phyloP scores from a whole-genome alignment of 148 eudicot species.

The Tetragonia tetragonoides region DNA sequence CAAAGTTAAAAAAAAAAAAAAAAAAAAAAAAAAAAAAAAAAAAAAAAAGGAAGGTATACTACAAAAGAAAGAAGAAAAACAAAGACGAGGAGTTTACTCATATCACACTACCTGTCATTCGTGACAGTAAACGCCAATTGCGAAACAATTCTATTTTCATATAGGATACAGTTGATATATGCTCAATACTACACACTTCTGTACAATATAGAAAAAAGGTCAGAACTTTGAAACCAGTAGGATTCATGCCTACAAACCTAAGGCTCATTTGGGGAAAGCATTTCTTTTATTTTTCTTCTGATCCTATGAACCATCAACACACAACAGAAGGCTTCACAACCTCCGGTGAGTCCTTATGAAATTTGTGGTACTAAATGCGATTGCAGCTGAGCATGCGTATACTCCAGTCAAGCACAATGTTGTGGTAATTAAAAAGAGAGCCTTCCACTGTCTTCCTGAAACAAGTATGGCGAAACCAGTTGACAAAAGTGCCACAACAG shows the following conservation, averaged over 20 bases:
- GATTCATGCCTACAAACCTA: neutral
- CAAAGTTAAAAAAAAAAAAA: no score
- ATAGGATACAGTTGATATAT: neutral
- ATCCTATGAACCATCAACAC: neutral
- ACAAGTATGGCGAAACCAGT: constrained; percentile 68
- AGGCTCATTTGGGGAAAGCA: neutral
- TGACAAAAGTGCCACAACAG: constrained; percentile 49
- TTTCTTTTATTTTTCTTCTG: neutral
- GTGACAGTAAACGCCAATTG: neutral
- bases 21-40: no score
- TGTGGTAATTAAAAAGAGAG: constrained; percentile 49
- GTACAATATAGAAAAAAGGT: neutral
- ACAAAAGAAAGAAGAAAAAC: no score
- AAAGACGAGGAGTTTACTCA: no score
- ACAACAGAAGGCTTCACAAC: constrained; percentile 32
- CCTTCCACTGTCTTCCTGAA: constrained; percentile 80
- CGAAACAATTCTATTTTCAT: neutral
- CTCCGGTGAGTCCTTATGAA: constrained; percentile 91
- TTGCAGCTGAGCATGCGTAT: constrained; percentile 62
- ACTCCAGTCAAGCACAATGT: constrained; percentile 62
- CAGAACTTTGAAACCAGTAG: neutral
- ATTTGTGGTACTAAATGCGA: constrained; percentile 73
- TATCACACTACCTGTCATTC: neutral
- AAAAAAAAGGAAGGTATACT: no score
- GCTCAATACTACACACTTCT: neutral